Conservation (phyloP, 1,139 yeast species). For the Ogataea hybrid region DNA sequence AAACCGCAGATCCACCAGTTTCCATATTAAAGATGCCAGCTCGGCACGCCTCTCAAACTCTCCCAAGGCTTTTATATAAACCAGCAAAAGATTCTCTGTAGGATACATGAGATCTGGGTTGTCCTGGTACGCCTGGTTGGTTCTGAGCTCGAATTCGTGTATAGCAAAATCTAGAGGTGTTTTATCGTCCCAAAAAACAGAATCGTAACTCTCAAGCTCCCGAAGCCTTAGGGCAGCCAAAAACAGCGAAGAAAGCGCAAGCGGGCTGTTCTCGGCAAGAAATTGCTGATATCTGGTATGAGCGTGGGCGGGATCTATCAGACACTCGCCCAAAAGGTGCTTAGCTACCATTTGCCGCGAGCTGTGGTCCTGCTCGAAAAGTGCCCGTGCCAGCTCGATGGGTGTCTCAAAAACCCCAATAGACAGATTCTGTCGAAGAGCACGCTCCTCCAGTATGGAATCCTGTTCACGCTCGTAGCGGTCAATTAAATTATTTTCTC, state of each 20-base stretch:
- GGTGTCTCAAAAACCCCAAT: slow-evolving; percentile 17
- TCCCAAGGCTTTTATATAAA: slow-evolving; percentile 50
- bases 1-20: slow-evolving; percentile 58
- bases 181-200: slow-evolving; percentile 17
- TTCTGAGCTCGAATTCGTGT: slow-evolving; percentile 49
- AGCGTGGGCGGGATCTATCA: slow-evolving; percentile 37
- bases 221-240: slow-evolving; percentile 27
- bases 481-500: slow-evolving; percentile 13
- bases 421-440: not conserved
- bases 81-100: slow-evolving; percentile 44
- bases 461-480: slow-evolving; percentile 11
- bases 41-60: slow-evolving; percentile 49
- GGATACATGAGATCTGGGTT: slow-evolving; percentile 40
- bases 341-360: slow-evolving; percentile 25
- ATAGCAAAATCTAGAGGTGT: slow-evolving; percentile 63
- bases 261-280: slow-evolving; percentile 31
- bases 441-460: slow-evolving; percentile 7
- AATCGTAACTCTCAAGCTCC: slow-evolving; percentile 18
- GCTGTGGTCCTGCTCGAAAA: slow-evolving; percentile 17
- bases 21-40: slow-evolving; percentile 48
- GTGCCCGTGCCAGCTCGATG: slow-evolving; percentile 23
- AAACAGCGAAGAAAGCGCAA: slow-evolving; percentile 45
- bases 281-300: slow-evolving; percentile 35
- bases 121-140: slow-evolving; percentile 31
- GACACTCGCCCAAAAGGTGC: slow-evolving; percentile 43